phyloP scores from a whole-genome alignment of 352 stramenopile genomes.

The Globisporangium apiculatum region DNA sequence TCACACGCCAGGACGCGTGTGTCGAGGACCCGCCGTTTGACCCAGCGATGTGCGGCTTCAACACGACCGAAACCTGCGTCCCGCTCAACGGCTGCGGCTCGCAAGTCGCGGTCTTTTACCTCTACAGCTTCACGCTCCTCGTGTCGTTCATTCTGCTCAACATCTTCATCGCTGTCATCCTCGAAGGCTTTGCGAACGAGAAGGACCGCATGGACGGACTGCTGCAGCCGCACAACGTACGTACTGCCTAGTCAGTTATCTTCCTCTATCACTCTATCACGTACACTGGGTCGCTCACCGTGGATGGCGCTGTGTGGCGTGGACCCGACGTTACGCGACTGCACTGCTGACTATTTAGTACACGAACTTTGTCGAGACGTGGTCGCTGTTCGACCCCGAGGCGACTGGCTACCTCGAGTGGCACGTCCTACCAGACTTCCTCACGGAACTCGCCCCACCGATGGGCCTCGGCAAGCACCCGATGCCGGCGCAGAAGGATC shows the following conservation, averaged over 20 bases:
- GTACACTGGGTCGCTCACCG: background rate
- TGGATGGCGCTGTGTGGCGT: too few species aligned
- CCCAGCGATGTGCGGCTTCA: conserved; percentile 53
- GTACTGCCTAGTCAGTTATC: background rate
- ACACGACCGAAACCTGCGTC: conserved; percentile 31
- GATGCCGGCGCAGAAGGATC: conserved; percentile 33
- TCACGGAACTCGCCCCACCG: conserved; percentile 51
- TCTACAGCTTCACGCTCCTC: conserved; percentile 87
- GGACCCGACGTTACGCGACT: too few species aligned
- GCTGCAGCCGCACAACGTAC: conserved; percentile 48
- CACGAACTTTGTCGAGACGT: conserved; percentile 67
- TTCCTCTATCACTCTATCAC: background rate
- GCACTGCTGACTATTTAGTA: conserved; percentile 28
- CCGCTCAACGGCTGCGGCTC: conserved; percentile 67
- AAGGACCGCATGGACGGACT: conserved; percentile 58
- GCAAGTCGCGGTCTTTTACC: conserved; percentile 59
- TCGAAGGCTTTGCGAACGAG: conserved; percentile 84
- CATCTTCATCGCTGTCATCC: conserved; percentile 90
- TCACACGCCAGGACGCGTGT: conserved; percentile 48
- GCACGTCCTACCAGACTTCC: conserved; percentile 51
- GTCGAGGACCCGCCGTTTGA: conserved; percentile 40
- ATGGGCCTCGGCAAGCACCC: conserved; percentile 50
- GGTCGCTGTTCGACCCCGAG: conserved; percentile 76
- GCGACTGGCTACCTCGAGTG: conserved; percentile 79
- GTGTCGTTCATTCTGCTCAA: conserved; percentile 89